Percentiles rank a stretch among this genome's conserved stretches.
Evolutionary conservation across 164 flowering plant species (phyloP).

Genomic region (Sedum album): DNA sequence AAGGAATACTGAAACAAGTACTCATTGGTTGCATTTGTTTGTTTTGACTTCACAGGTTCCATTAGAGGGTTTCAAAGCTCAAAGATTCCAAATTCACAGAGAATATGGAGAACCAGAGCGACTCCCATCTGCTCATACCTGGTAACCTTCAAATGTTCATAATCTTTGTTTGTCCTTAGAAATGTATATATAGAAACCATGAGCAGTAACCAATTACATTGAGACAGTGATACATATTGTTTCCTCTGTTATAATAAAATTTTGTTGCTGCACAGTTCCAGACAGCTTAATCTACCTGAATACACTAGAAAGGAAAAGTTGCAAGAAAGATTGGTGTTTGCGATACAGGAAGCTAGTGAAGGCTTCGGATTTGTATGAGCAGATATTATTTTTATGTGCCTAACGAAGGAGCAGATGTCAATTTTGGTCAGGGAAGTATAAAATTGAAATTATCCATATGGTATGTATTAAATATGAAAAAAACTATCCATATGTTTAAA

Average conservation of each 20-base stretch:
- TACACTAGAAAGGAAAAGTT: constrained; percentile 82
- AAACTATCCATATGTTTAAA: too few species aligned
- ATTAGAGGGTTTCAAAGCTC: constrained; percentile 85
- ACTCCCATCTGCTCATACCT: constrained; percentile 95
- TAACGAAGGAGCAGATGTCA: too few species aligned
- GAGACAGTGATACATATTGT: too few species aligned
- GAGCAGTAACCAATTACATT: too few species aligned
- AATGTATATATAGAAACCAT: too few species aligned
- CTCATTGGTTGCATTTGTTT: neutral
- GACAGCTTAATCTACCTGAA: constrained; percentile 94
- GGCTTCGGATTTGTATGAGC: constrained; percentile 99
- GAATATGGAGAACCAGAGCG: constrained; percentile 96
- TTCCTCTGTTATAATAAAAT: neutral
- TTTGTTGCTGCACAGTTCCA: constrained; percentile 45
- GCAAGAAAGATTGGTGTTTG: constrained; percentile 78
- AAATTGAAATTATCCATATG: too few species aligned
- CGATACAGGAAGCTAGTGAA: constrained; percentile 96
- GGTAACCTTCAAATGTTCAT: constrained; percentile 50
- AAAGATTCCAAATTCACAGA: constrained; percentile 93
- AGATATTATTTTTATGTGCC: too few species aligned
- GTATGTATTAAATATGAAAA: too few species aligned
- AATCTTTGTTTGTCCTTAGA: too few species aligned
- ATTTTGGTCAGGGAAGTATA: too few species aligned
- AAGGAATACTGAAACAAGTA: too few species aligned
- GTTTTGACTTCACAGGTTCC: constrained; percentile 57